phyloP scores from a whole-genome alignment of 192 early-diverging fungal species.

The Coemansia sp. region DNA sequence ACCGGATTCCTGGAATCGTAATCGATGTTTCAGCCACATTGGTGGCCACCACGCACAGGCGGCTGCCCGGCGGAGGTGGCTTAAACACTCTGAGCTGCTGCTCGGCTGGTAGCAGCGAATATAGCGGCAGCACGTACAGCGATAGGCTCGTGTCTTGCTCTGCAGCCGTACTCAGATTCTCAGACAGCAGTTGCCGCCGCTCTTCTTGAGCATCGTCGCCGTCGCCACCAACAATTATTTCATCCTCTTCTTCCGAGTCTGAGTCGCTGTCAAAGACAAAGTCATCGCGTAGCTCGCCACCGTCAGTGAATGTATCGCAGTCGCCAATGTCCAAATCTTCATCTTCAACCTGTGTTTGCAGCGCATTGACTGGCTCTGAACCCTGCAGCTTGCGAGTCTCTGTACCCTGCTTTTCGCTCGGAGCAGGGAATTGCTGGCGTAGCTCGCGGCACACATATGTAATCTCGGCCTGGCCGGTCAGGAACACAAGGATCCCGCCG shows the following conservation, averaged over 20 bases:
- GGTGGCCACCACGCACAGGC: constrained; percentile 93
- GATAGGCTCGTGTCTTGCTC: constrained; percentile 12
- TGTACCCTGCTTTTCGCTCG: background rate
- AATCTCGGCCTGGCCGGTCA: constrained; percentile 95
- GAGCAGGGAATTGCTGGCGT: constrained; percentile 64
- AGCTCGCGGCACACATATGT: constrained; percentile 72
- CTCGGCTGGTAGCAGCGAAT: constrained; percentile 87
- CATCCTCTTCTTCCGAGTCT: constrained; percentile 64
- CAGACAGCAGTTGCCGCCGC: constrained; percentile 50
- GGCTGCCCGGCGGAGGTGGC: constrained; percentile 77
- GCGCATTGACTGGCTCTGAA: constrained; percentile 37
- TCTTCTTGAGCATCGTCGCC: constrained; percentile 66
- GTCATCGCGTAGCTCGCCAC: constrained; percentile 45
- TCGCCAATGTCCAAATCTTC: constrained; percentile 56
- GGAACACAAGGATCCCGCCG: constrained; percentile 92
- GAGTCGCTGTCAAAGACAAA: constrained; percentile 50
- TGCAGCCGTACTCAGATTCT: constrained; percentile 29
- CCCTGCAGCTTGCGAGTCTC: background rate
- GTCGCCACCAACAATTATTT: constrained; percentile 52
- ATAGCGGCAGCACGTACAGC: constrained; percentile 95
- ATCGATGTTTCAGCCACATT: constrained; percentile 99
- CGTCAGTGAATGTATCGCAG: constrained; percentile 16
- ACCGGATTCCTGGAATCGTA: constrained; percentile 92
- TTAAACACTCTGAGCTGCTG: constrained; percentile 93
- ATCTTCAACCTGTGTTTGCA: constrained; percentile 47